Conservation (phyloP, 1,284 basidiomycete species). For the Laetiporus sulphureus region DNA sequence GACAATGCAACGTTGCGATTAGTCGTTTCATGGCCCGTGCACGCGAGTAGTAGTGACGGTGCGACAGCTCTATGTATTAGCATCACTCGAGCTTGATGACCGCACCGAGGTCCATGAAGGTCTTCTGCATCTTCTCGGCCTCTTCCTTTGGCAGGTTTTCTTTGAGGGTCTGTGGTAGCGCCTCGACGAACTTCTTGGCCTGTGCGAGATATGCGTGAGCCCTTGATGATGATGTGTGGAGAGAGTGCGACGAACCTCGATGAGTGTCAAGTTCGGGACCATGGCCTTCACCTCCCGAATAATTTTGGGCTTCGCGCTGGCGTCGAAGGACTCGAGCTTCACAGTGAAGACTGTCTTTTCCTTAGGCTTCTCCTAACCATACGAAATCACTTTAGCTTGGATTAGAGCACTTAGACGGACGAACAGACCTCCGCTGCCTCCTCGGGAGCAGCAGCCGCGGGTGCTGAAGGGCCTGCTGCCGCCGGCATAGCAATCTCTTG, state of each 20-base stretch:
- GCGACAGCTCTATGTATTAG: conserved; percentile 12
- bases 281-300: conserved; percentile 97
- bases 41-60: conserved; percentile 9
- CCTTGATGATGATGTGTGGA: conserved; percentile 7
- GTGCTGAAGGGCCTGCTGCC: conserved; percentile 55
- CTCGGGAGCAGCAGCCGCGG: conserved; percentile 51
- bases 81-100: conserved; percentile 77
- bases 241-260: conserved; percentile 67
- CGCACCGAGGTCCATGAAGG: conserved; percentile 86
- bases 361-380: conserved; percentile 96
- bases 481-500: conserved; percentile 95
- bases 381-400: not conserved
- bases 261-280: conserved; percentile 90
- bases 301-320: conserved; percentile 90
- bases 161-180: conserved; percentile 89
- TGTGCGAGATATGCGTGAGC: conserved; percentile 25
- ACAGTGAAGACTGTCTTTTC: conserved; percentile 99
- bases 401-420: not conserved
- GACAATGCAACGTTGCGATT: conserved; percentile 9
- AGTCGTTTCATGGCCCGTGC: not conserved
- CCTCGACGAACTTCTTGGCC: conserved; percentile 99
- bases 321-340: conserved; percentile 89
- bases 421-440: conserved; percentile 58
- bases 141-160: conserved; percentile 97
- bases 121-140: conserved; percentile 92